Base-by-base conservation (phyloP, 345 rosid genomes). In the Salix udensis region DNA sequence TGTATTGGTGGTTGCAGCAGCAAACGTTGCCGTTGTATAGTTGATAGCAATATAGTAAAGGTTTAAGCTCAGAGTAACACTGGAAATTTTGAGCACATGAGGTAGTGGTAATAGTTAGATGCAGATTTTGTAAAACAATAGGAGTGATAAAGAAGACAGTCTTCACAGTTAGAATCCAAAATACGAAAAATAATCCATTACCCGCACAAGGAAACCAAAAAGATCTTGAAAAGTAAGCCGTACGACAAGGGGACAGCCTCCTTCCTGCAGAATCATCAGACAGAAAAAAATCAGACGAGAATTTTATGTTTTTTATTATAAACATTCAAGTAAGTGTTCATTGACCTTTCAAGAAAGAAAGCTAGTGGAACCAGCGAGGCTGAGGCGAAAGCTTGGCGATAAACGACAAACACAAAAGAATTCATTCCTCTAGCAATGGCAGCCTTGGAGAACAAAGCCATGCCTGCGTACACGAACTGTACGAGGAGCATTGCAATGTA, bases 351-450 rank as follows among this genome's bases (percentile, higher is more conserved):
- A 21, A 91, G 81, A 83, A 89, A 82, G 85, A 84, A 73, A 50
- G 97, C 94, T 36, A 93, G 85, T 31, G 97, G 98, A 75, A 91
- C 84, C 18, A 95, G 72, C 36, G 87, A 88, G 13, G 86, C 66
- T 1, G 91, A 67, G 62, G 98, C 98, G 11, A 93, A 85, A 78
- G 94, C 96, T 76, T 91, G 95, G 26, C 98, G 89, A 75, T 89
- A 93, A 55, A 89, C 87, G 10, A 93, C 96, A 21, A 95, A 93
- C 52, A 88, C 93, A 62, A 60, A 88, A 86, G 92, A 89, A 85
- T 84, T 92, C 91, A 90, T 91, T 78, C 98, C 98, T 26, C 81
- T 76, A 69, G 91, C 73, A 39, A 92, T 87, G 5, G 97, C 91
- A 4, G 88, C 89, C 77, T 92, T 94, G 23, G 98, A 89, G 81